Evolutionary conservation across 2,329 filamentous ascomycete species (phyloP), one percentile per base, ranked within the genome.

Genomic region (Colletotrichum caudatum): DNA sequence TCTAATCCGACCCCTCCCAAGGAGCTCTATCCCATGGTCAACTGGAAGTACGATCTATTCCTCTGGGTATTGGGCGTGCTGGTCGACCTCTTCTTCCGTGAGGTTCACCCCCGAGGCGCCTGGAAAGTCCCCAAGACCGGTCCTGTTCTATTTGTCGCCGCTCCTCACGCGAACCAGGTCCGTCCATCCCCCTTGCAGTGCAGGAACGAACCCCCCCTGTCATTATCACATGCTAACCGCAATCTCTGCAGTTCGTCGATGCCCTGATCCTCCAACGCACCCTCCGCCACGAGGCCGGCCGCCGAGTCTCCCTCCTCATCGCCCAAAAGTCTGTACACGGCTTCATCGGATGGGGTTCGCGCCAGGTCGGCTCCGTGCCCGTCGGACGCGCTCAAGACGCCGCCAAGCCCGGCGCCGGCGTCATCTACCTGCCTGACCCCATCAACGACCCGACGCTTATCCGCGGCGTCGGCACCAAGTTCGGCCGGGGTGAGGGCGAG

Each of bases 31-130:
- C 89, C 90, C 64, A 92, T 93, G 90, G 90, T 89, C 77, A 87
- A 89, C 76, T 92, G 89, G 86, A 91, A 92, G 75, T 95, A 95
- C 80, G 93, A 95, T 83, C 86, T 91, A 71, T 92, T 94, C 78
- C 86, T 95, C 41, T 94, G 93, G 87, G 87, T 87, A 60, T 92
- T 94, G 79, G 93, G 92, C 53, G 89, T 98, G 74, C 87, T 98
- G 64, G 91, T 97, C 75, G 96, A 99, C 82, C 90, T 98, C 76
- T 99, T 99, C 89, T 99, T 99, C 86, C 92, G 96, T 76, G 96
- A 99, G 83, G 94, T 99, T 20, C 95, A 98, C 80, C 96, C 96
- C 16, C 90, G 96, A 75, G 94, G 94, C 76, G 94, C 95, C 74
- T 99, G 96, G 94, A 95, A 95, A 82, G 93, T 99, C 56, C 96